Base-by-base conservation (phyloP, 2,329 filamentous ascomycete species). In the Magnaporthiopsis poae region DNA sequence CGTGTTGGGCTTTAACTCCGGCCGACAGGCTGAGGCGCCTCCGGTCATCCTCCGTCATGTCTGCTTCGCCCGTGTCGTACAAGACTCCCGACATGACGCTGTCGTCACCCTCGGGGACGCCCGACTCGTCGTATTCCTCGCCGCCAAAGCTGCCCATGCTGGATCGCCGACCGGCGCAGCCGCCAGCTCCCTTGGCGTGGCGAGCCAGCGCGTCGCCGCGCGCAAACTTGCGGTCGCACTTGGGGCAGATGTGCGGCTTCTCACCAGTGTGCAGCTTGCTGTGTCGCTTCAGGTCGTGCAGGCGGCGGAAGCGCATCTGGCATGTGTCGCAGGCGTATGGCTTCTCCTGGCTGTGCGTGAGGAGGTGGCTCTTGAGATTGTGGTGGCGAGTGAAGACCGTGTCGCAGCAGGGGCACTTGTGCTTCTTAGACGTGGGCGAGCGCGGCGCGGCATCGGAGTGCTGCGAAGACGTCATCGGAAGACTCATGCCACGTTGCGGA, bases 281-380 rank as follows among this genome's bases (percentile, higher is more conserved):
- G 76, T 99, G 95, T 60, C 95, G 88, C 80, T 99, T 99, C 70
- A 99, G 79, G 74, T 99, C 95, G 75, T 99, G 95, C 65, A 98
- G 82, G 69, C 95, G 88, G 66, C 95, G 87, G 77, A 99, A 99
- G 65, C 94, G 88, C 77, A 95, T 91, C 72, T 94, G 87, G 76
- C 95, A 99, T n/a, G 91, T 92, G 69, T 91, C 88, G 75, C 95
- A 99, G 35, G 95, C 86, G 74, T 95, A 99, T 0, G 95, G 95
- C 78, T 99, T 99, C 77, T 99, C 95, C 81, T 99, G 94, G 73
- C 93, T 97, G 77, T 98, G 95, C 0, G 95, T 98, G 75, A 99
- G 86, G 67, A 99, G 84, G 79, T 99, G 95, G 71, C 92, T 97
- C 80, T 98, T 99, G 35, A 98, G 85, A 73, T 99, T 98, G 76